phyloP scores from a whole-genome alignment of 2,329 filamentous ascomycete genomes.

The Tolypocladium album region DNA sequence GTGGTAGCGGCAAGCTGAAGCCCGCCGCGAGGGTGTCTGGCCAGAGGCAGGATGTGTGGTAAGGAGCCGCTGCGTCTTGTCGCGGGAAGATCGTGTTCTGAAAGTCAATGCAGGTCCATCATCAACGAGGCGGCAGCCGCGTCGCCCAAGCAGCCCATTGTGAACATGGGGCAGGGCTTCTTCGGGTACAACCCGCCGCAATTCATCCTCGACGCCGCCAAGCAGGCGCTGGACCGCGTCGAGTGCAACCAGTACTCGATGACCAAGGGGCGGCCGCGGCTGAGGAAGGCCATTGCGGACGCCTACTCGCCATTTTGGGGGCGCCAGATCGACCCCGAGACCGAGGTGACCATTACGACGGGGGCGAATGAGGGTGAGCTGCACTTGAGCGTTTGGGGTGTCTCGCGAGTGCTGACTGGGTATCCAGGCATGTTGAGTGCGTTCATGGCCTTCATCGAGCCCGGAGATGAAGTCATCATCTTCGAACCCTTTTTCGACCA shows the following conservation, averaged over 20 bases:
- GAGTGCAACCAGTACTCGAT: conserved; percentile 99
- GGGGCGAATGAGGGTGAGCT: conserved; percentile 62
- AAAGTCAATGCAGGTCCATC: conserved; percentile 39
- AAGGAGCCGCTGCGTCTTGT: conserved; percentile 8
- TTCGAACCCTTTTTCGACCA: conserved; percentile 99
- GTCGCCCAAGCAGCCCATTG: conserved; percentile 51
- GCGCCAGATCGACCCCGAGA: conserved; percentile 71
- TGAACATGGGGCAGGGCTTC: conserved; percentile 59
- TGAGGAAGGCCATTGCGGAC: conserved; percentile 87
- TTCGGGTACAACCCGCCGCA: conserved; percentile 90
- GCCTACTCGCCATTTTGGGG: conserved; percentile 89
- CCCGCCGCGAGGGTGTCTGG: conserved; percentile 39
- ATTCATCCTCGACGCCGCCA: conserved; percentile 87
- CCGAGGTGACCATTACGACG: conserved; percentile 89
- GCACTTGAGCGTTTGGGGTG: conserved; percentile 17
- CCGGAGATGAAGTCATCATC: conserved; percentile 90
- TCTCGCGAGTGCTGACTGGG: background rate
- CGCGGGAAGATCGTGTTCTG: background rate
- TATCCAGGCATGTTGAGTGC: conserved; percentile 70
- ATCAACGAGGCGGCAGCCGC: conserved; percentile 55
- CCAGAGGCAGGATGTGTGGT: conserved; percentile 43
- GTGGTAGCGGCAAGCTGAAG: conserved; percentile 33
- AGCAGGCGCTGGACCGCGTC: conserved; percentile 76
- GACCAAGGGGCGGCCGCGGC: conserved; percentile 80
- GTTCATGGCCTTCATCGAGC: conserved; percentile 95